Evolutionary conservation across 805 yeast species (phyloP), one percentile per base, ranked within the genome.

Genomic region (Candida caryicola): DNA sequence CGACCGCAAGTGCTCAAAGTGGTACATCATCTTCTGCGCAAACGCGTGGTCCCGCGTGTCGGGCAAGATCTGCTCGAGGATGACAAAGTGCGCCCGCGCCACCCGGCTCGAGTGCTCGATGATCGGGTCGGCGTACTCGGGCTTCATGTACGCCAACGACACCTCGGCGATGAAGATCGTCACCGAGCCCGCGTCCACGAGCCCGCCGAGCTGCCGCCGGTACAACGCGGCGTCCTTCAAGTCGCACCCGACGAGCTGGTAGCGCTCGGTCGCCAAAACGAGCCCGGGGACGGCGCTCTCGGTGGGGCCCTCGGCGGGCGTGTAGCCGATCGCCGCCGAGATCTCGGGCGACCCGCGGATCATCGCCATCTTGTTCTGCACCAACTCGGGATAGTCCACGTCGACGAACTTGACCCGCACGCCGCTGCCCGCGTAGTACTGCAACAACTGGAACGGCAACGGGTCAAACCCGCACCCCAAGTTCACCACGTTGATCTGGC

Each of bases 91-190:
- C 2, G 82, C 62, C 29, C 72, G 66, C 2, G 72, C 64, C 12
- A 77, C 59, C 2, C 62, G 53, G 3, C 81, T 64, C 2, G 79
- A 64, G 45, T 69, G 61, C 17, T 59, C 46, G 25, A 86, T 76
- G 5, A 86, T 73, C 2, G 71, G 67, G 52, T 86, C 81, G 4
- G 95, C 87, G 39, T 71, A 68, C 26, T 69, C 69, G 9, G 84
- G 81, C 27, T 71, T 65, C 93, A 86, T 85, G 55, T 85, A 86
- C 0, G 91, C 89, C 39, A 86, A 60, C 0, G 95, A 85, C 3
- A 86, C 95, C 55, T 85, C 95, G 1, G 95, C 91, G 28, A 87
- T 70, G 52, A 82, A 86, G 2, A 85, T 68, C 32, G 72, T 77
- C 4, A 73, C 60, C 2, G 67, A 49, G n/a, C 60, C 49, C 43